These are phyloP conservation scores for Albifimbria verrucaria DNA, from an alignment of 2,329 filamentous ascomycete species.

Conservation along the genomic window DNA sequence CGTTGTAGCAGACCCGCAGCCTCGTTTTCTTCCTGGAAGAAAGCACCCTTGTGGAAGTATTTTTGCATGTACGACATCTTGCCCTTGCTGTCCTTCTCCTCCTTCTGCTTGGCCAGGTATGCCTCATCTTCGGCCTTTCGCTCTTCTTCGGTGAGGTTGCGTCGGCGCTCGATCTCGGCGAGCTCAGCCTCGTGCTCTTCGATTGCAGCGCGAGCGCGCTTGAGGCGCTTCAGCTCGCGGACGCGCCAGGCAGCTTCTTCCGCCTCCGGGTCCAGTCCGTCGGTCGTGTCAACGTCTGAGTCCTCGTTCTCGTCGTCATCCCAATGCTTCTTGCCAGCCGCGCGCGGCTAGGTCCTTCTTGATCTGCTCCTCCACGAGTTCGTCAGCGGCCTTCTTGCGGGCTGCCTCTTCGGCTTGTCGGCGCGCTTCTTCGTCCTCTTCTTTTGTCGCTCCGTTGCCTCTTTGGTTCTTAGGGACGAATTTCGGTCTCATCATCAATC, in stretches of 20 bases:
- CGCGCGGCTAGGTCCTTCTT: constrained; percentile 75
- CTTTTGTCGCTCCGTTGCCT: constrained; percentile 25
- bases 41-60: constrained; percentile 95
- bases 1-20: constrained; percentile 73
- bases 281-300: constrained; percentile 82
- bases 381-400: constrained; percentile 68
- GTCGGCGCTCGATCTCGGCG: constrained; percentile 83
- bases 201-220: constrained; percentile 80
- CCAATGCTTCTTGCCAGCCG: constrained; percentile 80
- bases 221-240: constrained; percentile 83
- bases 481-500: constrained; percentile 60
- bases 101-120: constrained; percentile 72
- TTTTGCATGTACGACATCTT: constrained; percentile 91
- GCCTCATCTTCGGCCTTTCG: constrained; percentile 79
- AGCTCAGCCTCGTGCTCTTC: constrained; percentile 80
- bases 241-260: constrained; percentile 93
- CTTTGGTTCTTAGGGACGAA: constrained; percentile 61
- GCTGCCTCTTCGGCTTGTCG: constrained; percentile 54
- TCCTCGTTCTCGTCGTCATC: constrained; percentile 71
- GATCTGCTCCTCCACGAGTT: constrained; percentile 83
- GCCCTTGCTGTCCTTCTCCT: constrained; percentile 73
- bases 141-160: constrained; percentile 83
- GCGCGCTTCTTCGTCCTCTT: constrained; percentile 30
- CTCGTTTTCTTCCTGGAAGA: constrained; percentile 80
- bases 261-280: constrained; percentile 80